Evolutionary conservation across 768 basidiomycete genomes (phyloP).

Genomic region (Tricholoma matsutake): DNA sequence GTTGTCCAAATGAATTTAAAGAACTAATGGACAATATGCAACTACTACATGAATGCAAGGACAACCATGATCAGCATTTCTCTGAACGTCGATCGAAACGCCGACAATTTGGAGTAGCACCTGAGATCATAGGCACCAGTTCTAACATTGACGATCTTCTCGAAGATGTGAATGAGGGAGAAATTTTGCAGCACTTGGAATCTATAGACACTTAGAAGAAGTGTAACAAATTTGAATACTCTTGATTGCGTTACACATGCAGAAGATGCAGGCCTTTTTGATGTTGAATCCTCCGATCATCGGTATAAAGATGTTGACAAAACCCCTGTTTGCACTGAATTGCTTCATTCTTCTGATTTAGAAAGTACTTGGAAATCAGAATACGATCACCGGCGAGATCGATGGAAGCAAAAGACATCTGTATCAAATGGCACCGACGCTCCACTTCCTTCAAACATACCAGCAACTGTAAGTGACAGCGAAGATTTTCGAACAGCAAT

Average conservation of each 20-base stretch:
- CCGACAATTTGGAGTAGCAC: conserved; percentile 25
- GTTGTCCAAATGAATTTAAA: neutral
- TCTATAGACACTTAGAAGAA: neutral
- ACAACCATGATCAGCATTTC: conserved; percentile 3
- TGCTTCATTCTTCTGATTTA: neutral
- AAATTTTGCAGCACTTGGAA: neutral
- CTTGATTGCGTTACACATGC: neutral
- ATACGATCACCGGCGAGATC: neutral
- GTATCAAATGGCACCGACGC: neutral
- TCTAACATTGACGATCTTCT: neutral
- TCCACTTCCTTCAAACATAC: neutral
- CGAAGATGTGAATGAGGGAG: neutral
- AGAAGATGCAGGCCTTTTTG: neutral
- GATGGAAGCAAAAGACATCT: neutral
- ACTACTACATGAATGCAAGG: conserved; percentile 38
- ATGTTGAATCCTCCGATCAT: too few species aligned
- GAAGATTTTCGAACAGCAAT: neutral
- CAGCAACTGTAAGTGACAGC: neutral
- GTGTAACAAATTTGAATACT: neutral
- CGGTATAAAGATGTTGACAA: neutral
- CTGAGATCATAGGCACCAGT: neutral
- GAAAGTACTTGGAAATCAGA: neutral
- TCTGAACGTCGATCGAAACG: conserved; percentile 19
- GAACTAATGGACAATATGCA: conserved; percentile 40
- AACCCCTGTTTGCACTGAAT: neutral